A percentile compares a stretch with the other conserved stretches of the same genome.
These are phyloP conservation scores for Melaleuca quinquenervia DNA, from an alignment of 345 rosid species.

Conservation along the genomic window DNA sequence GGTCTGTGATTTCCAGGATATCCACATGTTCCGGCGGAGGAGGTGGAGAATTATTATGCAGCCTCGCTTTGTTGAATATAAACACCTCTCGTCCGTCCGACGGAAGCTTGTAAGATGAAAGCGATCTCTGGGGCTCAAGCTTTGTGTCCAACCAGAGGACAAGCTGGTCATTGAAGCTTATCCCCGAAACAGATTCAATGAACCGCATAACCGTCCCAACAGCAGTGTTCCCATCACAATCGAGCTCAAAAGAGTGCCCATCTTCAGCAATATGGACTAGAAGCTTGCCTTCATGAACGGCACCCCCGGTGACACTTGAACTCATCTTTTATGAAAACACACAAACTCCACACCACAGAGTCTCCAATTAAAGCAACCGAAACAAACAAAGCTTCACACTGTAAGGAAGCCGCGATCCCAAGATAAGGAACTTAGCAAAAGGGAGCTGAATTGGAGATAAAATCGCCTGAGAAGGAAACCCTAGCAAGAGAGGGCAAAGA, in stretches of 20 bases:
- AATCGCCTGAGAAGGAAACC: not conserved
- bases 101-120: slow-evolving; percentile 78
- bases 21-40: slow-evolving; percentile 60
- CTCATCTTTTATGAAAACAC: slow-evolving; percentile 40
- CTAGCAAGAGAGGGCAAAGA: not conserved
- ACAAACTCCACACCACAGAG: slow-evolving; percentile 5
- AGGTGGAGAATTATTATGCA: slow-evolving; percentile 47
- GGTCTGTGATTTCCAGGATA: slow-evolving; percentile 41
- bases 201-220: slow-evolving; percentile 74
- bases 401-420: not conserved
- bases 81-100: slow-evolving; percentile 56
- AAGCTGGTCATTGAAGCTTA: slow-evolving; percentile 66
- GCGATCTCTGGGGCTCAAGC: slow-evolving; percentile 67
- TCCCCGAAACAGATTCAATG: slow-evolving; percentile 45
- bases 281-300: slow-evolving; percentile 55
- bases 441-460: not conserved
- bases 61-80: slow-evolving; percentile 63
- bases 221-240: slow-evolving; percentile 47
- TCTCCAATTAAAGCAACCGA: not conserved
- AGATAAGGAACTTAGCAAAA: not conserved
- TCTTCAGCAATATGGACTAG: slow-evolving; percentile 80
- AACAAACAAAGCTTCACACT: not conserved
- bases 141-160: slow-evolving; percentile 73
- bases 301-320: slow-evolving; percentile 40
- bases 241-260: slow-evolving; percentile 67